Percentiles rank a stretch among this genome's conserved stretches.
These are phyloP conservation scores for Mycena olivaceomarginata DNA, from an alignment of 768 basidiomycete genomes.

Conservation along the genomic window DNA sequence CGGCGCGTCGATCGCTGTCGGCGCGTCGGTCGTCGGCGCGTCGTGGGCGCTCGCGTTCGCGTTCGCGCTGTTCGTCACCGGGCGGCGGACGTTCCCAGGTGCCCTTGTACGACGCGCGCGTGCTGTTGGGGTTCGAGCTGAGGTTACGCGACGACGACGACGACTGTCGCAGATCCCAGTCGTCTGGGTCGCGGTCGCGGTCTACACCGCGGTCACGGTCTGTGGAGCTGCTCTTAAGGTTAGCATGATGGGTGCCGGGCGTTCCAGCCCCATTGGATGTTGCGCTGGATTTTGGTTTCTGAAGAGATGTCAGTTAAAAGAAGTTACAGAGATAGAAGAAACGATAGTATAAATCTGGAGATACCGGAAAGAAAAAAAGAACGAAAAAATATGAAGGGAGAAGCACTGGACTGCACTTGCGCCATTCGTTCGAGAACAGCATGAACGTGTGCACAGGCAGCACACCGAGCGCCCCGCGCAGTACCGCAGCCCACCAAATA, in stretches of 20 bases:
- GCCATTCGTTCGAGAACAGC: too few species aligned
- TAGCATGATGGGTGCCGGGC: constrained; percentile 20
- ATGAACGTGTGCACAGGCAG: too few species aligned
- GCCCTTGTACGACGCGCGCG: constrained; percentile 25
- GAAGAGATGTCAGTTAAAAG: constrained; percentile 7
- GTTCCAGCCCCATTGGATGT: constrained; percentile 35
- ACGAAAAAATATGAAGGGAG: background rate
- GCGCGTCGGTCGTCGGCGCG: constrained; percentile 27
- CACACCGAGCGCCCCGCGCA: too few species aligned
- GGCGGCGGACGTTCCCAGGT: constrained; percentile 29
- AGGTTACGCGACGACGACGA: constrained; percentile 8
- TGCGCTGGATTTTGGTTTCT: constrained; percentile 42
- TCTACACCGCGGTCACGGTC: constrained; percentile 29
- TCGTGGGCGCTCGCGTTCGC: background rate
- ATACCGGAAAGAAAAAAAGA: background rate
- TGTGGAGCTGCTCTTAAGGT: constrained; percentile 37
- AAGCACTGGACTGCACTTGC: too few species aligned
- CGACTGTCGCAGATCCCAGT: constrained; percentile 20
- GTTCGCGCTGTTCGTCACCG: background rate
- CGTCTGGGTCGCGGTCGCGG: constrained; percentile 14
- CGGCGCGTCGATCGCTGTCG: constrained; percentile 11
- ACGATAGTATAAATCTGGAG: background rate
- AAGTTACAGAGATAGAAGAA: background rate
- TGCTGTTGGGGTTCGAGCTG: constrained; percentile 15
- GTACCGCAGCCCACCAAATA: too few species aligned